Evolutionary conservation across 345 rosid genomes (phyloP).

Genomic region (Mercurialis annua): DNA sequence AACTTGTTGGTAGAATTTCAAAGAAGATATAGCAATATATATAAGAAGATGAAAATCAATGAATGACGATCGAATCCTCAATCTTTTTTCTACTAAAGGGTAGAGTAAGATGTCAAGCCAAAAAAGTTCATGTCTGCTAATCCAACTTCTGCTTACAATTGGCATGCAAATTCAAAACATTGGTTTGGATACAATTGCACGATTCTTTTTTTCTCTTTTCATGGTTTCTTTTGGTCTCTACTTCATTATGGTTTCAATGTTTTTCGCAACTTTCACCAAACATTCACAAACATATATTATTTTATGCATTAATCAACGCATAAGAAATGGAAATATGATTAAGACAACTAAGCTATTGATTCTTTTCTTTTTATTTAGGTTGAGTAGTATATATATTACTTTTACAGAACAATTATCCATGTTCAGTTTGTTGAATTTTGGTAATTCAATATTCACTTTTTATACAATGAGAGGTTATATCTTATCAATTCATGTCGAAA

Average conservation of each 20-base stretch:
- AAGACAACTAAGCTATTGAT: too few species aligned
- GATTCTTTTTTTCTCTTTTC: slow-evolving; percentile 27
- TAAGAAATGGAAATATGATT: too few species aligned
- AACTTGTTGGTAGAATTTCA: slow-evolving; percentile 17
- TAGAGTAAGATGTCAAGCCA: slow-evolving; percentile 48
- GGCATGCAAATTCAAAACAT: not conserved
- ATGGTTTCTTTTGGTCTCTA: slow-evolving; percentile 31
- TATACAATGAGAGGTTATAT: too few species aligned
- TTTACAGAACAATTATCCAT: too few species aligned
- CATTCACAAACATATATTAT: not conserved
- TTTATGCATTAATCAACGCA: not conserved
- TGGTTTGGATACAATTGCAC: slow-evolving; percentile 23
- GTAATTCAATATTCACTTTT: too few species aligned
- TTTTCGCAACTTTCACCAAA: not conserved
- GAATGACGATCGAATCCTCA: slow-evolving; percentile 34
- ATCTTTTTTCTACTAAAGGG: slow-evolving; percentile 41
- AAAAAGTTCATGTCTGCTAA: slow-evolving; percentile 52
- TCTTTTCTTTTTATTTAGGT: not conserved
- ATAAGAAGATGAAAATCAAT: slow-evolving; percentile 18
- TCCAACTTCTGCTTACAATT: slow-evolving; percentile 29
- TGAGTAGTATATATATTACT: too few species aligned
- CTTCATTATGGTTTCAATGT: slow-evolving; percentile 17
- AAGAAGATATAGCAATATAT: not conserved
- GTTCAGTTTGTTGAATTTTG: too few species aligned
- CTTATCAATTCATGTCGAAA: too few species aligned